Base-by-base conservation (phyloP, 306 rosid species). In the Fagus crenata region DNA sequence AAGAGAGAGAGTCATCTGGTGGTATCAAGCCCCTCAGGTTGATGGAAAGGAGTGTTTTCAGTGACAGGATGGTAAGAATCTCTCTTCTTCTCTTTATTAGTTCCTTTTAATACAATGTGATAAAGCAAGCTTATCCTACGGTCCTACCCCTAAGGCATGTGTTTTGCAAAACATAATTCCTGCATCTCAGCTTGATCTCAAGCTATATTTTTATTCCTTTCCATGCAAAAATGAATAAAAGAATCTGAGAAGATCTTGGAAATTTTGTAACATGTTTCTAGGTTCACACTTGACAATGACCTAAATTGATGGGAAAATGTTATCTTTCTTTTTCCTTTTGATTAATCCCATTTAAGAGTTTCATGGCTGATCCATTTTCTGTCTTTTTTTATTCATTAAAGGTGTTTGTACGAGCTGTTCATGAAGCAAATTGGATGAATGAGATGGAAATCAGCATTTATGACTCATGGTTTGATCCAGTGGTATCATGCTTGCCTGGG, bases 401-500 rank as follows among this genome's bases (percentile, higher is more conserved):
- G 98, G 98, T 95, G 51, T 95, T 95, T 78, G 98, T 95, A 69
- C 89, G 98, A 70, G 93, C 98, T 81, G 98, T 95, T 75, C 97
- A 95, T 77, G 98, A 95, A 86, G 98, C 98, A 5, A 95, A 92
- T 14, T 95, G 98, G 98, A 95, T 95, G 98, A 95, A 86, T 84
- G 98, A 89, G 87, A 95, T 95, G 98, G 98, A 95, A 89, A 92
- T 92, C 82, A 95, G 98, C 83, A 92, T 95, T 67, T 95, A 95
- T 53, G 98, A 95, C 85, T 95, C 98, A 18, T 92, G 98, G 98
- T 95, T 95, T 84, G 98, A 95, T 85, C 98, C 97, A 32, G 98
- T 92, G 4, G 98, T 95, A 70, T 95, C 98, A 28, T 80, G 88
- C 84, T 87, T 95, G 89, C 98, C 97, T 36, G 98, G 98, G 69